These are phyloP conservation scores for Boletus rubescentipes DNA, from an alignment of 768 basidiomycete species.

Conservation along the genomic window DNA sequence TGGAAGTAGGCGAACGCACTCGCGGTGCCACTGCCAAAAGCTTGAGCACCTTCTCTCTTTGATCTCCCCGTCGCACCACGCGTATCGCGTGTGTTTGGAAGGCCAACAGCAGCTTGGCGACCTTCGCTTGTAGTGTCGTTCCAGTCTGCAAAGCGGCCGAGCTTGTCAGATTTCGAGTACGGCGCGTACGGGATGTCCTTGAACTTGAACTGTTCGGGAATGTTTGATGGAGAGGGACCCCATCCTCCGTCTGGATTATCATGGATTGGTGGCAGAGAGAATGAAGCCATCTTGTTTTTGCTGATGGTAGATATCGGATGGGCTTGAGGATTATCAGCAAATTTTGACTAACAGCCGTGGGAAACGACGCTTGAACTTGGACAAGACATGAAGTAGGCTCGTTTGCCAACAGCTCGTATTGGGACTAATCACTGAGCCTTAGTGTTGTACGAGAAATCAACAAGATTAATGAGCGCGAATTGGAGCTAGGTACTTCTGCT, in stretches of 20 bases:
- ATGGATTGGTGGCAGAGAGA: slow-evolving; percentile 82
- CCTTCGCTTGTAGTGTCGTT: slow-evolving; percentile 71
- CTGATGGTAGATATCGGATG: slow-evolving; percentile 8
- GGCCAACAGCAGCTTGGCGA: slow-evolving; percentile 54
- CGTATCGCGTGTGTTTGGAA: slow-evolving; percentile 44
- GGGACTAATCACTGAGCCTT: slow-evolving; percentile 15
- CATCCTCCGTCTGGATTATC: slow-evolving; percentile 94
- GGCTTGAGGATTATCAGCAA: slow-evolving; percentile 18
- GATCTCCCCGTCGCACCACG: slow-evolving; percentile 56
- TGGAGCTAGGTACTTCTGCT: slow-evolving; percentile 69
- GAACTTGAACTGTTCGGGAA: slow-evolving; percentile 93
- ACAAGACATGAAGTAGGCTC: slow-evolving; percentile 71
- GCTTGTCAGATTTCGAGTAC: slow-evolving; percentile 98
- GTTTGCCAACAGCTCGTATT: neutral
- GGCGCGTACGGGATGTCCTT: slow-evolving; percentile 99
- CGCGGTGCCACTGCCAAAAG: slow-evolving; percentile 86
- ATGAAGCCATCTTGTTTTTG: slow-evolving; percentile 60
- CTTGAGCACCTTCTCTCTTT: slow-evolving; percentile 75
- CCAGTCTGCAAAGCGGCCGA: slow-evolving; percentile 98
- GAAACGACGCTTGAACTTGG: slow-evolving; percentile 17
- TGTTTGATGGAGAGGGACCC: slow-evolving; percentile 81
- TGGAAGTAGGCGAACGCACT: slow-evolving; percentile 97
- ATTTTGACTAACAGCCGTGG: slow-evolving; percentile 21
- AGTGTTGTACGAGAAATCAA: slow-evolving; percentile 94
- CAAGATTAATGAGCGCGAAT: slow-evolving; percentile 88